phyloP scores from a whole-genome alignment of 192 early-diverging fungal species.

The Mortierella antarctica region DNA sequence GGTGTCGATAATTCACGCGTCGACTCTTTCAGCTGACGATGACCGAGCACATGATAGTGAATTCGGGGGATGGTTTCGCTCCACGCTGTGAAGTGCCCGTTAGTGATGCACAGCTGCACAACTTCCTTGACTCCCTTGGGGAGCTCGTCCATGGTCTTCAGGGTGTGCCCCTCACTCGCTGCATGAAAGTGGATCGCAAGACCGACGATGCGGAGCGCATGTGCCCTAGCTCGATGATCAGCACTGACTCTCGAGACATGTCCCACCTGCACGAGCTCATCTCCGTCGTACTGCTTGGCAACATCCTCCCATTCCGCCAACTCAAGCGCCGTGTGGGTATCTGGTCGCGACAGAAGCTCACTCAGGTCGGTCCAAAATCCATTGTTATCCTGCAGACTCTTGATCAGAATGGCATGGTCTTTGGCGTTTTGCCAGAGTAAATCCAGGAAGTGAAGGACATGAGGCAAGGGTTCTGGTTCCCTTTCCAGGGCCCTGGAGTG shows the following conservation, averaged over 20 bases:
- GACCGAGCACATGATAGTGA: constrained; percentile 28
- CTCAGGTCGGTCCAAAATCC: constrained; percentile 57
- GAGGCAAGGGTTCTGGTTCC: constrained; percentile 56
- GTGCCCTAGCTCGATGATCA: constrained; percentile 23
- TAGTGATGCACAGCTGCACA: constrained; percentile 6
- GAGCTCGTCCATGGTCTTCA: constrained; percentile 10
- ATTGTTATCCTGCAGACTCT: constrained; percentile 50
- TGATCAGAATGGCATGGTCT: constrained; percentile 51
- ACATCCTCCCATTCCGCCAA: constrained; percentile 15
- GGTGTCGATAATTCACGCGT: not conserved
- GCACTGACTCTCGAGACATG: constrained; percentile 19
- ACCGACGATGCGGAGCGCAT: constrained; percentile 43
- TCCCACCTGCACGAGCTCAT: constrained; percentile 9
- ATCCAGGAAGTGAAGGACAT: constrained; percentile 57
- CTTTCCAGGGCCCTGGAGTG: constrained; percentile 34
- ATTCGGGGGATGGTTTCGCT: constrained; percentile 33
- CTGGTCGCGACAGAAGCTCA: constrained; percentile 38
- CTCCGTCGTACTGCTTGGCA: constrained; percentile 9
- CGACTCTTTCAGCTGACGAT: constrained; percentile 26
- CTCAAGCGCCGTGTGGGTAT: constrained; percentile 25
- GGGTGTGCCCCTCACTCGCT: not conserved
- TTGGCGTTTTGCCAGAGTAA: constrained; percentile 60
- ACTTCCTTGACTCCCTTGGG: constrained; percentile 40
- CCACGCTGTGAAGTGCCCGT: constrained; percentile 33
- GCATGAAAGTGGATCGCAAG: constrained; percentile 38